phyloP scores from a whole-genome alignment of 225 moss, liverwort and hornwort genomes.

The Climacium dendroides region DNA sequence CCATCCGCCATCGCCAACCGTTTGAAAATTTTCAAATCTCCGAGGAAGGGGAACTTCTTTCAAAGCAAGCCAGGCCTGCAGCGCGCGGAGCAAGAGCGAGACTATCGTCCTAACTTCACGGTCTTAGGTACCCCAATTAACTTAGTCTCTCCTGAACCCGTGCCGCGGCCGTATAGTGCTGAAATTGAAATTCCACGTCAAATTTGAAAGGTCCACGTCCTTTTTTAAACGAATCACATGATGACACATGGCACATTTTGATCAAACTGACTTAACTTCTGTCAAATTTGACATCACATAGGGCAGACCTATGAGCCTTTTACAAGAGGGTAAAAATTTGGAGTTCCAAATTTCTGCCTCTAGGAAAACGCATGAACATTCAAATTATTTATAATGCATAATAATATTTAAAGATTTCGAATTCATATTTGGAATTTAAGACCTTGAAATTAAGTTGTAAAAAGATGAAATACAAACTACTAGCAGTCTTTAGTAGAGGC shows the following conservation, averaged over 20 bases:
- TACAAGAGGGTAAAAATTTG: fast-evolving
- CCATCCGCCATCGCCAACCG: slow-evolving; percentile 16
- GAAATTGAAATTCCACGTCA: neutral
- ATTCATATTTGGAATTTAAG: neutral
- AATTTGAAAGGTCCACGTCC: neutral
- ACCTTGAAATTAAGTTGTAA: neutral
- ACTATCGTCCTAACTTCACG: neutral
- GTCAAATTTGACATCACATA: neutral
- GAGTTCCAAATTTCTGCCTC: neutral
- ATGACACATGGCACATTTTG: neutral
- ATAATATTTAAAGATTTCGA: neutral
- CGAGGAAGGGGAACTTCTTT: neutral
- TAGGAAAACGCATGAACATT: fast-evolving
- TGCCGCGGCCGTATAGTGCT: neutral
- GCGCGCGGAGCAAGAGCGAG: neutral
- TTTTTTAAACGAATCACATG: neutral
- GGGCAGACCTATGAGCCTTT: neutral
- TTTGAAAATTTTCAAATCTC: neutral
- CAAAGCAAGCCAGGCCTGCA: neutral
- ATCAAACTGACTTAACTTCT: neutral
- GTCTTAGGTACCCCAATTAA: neutral
- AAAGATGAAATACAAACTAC: neutral
- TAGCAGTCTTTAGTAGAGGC: fast-evolving
- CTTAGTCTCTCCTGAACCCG: neutral
- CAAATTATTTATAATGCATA: no score